Percentiles rank a stretch among this genome's conserved stretches.
Evolutionary conservation across 192 early-diverging fungal species (phyloP).

Genomic region (Backusella psychrophila): DNA sequence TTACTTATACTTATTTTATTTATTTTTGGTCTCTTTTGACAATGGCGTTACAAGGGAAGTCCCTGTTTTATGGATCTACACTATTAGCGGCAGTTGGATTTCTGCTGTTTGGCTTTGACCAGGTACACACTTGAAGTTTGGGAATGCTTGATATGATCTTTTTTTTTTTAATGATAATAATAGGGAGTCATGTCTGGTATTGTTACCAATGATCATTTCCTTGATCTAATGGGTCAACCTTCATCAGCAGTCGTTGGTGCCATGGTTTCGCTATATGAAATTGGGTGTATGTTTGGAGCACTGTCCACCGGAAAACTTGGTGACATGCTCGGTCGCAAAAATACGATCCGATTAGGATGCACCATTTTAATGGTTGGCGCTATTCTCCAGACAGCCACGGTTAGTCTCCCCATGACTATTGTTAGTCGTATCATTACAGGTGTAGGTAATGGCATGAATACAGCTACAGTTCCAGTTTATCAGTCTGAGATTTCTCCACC

Average conservation of each 20-base stretch:
- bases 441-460: slow-evolving; percentile 49
- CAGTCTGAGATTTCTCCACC: slow-evolving; percentile 52
- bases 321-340: slow-evolving; percentile 48
- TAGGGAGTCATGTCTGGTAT: slow-evolving; percentile 30
- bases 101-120: slow-evolving; percentile 29
- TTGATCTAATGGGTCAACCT: slow-evolving; percentile 12
- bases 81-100: slow-evolving; percentile 23
- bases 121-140: background rate
- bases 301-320: slow-evolving; percentile 40
- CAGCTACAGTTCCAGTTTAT: slow-evolving; percentile 53
- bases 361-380: slow-evolving; percentile 50
- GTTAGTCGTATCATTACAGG: slow-evolving; percentile 51
- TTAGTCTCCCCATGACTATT: slow-evolving; percentile 45
- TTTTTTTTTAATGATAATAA: background rate
- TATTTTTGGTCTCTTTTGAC: background rate
- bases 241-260: slow-evolving; percentile 47
- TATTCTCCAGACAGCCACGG: slow-evolving; percentile 48
- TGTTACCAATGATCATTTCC: slow-evolving; percentile 15
- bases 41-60: slow-evolving; percentile 22
- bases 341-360: slow-evolving; percentile 45
- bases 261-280: slow-evolving; percentile 36
- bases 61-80: slow-evolving; percentile 58
- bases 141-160: background rate
- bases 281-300: slow-evolving; percentile 31
- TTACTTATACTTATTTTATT: background rate